phyloP scores from a whole-genome alignment of 2,329 filamentous ascomycete species.

The Fusarium miscanthi region DNA sequence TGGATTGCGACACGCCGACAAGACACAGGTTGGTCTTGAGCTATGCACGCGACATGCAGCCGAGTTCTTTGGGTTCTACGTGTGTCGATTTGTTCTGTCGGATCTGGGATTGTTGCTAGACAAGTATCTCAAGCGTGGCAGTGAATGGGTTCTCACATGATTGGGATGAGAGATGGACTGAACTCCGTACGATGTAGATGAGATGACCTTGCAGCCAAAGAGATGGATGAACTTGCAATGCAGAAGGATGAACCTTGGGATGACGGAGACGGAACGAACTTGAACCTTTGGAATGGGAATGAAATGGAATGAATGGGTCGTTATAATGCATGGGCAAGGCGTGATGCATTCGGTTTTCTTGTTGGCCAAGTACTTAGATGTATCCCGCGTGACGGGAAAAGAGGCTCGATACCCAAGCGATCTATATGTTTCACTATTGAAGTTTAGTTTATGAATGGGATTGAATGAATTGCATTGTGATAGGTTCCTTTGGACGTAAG shows the following conservation, averaged over 20 bases:
- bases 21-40: constrained; percentile 94
- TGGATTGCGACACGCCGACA: constrained; percentile 88
- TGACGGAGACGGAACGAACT: background rate
- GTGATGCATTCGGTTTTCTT: constrained; percentile 37
- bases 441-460: constrained; percentile 4
- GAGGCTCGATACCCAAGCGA: constrained; percentile 45
- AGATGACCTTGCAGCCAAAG: background rate
- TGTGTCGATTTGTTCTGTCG: constrained; percentile 92
- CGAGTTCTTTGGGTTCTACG: constrained; percentile 97
- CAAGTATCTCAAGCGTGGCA: constrained; percentile 96
- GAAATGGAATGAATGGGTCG: constrained; percentile 6
- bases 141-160: constrained; percentile 81
- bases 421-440: constrained; percentile 40
- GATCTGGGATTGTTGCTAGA: constrained; percentile 89
- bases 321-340: constrained; percentile 29
- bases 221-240: background rate
- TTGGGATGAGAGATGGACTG: constrained; percentile 19
- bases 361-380: constrained; percentile 34
- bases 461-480: background rate
- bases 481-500: background rate
- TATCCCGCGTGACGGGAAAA: constrained; percentile 35
- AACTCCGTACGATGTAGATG: background rate
- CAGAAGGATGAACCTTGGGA: background rate
- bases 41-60: constrained; percentile 92
- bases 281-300: background rate